Conservation (phyloP, 2,329 filamentous ascomycete species). For the Venturia aucupariae region DNA sequence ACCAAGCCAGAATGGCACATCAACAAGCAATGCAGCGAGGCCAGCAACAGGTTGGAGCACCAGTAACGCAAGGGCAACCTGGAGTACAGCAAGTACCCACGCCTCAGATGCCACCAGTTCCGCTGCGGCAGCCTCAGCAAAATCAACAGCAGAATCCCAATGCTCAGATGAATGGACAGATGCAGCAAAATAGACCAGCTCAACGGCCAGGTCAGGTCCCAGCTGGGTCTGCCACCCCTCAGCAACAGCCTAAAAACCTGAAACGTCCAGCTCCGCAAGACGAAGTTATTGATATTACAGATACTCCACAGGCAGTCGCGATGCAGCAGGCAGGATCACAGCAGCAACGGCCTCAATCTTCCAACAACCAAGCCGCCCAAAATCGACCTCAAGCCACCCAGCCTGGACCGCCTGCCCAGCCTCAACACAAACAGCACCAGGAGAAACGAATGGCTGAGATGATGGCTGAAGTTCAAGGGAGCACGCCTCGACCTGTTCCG, state of each 20-base stretch:
- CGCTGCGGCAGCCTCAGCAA: neutral
- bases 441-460: conserved; percentile 8
- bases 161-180: neutral
- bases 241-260: neutral
- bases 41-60: neutral
- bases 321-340: conserved; percentile 8
- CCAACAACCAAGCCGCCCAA: neutral
- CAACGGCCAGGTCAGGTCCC: conserved; percentile 1
- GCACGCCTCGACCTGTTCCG: neutral
- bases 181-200: conserved; percentile 6
- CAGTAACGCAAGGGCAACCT: neutral
- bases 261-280: conserved; percentile 9
- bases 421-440: neutral
- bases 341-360: conserved; percentile 1
- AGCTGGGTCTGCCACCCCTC: neutral
- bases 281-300: neutral
- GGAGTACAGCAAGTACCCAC: neutral
- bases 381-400: neutral
- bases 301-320: conserved; percentile 1
- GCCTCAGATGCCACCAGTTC: conserved; percentile 3
- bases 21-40: conserved; percentile 6
- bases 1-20: neutral
- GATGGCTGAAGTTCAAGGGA: neutral
- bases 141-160: neutral
- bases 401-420: neutral